Conservation (phyloP, 2,329 filamentous ascomycete genomes). For the Diaporthe longicolla region DNA sequence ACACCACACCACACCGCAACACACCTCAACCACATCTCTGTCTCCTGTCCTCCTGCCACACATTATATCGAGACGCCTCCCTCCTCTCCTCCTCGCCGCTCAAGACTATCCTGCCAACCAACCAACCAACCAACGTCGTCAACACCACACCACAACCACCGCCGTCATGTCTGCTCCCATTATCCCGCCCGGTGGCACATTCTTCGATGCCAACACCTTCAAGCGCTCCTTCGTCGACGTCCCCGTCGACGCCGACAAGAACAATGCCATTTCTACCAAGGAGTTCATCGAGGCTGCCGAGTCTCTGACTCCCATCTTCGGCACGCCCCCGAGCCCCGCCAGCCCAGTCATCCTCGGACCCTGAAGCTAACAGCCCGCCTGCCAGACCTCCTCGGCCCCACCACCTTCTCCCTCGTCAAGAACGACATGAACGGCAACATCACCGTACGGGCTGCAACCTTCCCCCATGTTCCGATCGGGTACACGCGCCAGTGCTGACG, state of each 20-base stretch:
- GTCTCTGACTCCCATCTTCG: slow-evolving; percentile 88
- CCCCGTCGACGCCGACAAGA: slow-evolving; percentile 78
- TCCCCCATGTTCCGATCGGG: neutral
- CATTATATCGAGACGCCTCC: neutral
- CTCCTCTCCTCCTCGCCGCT: neutral
- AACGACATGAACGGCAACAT: slow-evolving; percentile 92
- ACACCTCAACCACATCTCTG: too few species aligned
- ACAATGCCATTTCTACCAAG: slow-evolving; percentile 83
- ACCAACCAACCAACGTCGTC: neutral
- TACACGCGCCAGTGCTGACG: slow-evolving; percentile 6
- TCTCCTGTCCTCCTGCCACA: neutral
- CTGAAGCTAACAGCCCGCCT: slow-evolving; percentile 37
- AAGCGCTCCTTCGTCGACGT: slow-evolving; percentile 89
- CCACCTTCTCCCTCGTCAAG: slow-evolving; percentile 92
- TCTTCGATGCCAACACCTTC: slow-evolving; percentile 80
- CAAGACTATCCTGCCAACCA: neutral
- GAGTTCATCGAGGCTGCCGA: slow-evolving; percentile 95
- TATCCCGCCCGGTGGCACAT: slow-evolving; percentile 78
- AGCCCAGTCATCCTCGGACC: neutral
- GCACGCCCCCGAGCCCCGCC: slow-evolving; percentile 60
- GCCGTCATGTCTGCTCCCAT: slow-evolving; percentile 66
- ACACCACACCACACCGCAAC: slow-evolving; percentile 16
- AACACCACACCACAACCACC: slow-evolving; percentile 26
- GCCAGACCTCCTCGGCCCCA: slow-evolving; percentile 73
- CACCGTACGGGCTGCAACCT: slow-evolving; percentile 70